phyloP scores from a whole-genome alignment of 345 rosid genomes.

The Passiflora organensis region DNA sequence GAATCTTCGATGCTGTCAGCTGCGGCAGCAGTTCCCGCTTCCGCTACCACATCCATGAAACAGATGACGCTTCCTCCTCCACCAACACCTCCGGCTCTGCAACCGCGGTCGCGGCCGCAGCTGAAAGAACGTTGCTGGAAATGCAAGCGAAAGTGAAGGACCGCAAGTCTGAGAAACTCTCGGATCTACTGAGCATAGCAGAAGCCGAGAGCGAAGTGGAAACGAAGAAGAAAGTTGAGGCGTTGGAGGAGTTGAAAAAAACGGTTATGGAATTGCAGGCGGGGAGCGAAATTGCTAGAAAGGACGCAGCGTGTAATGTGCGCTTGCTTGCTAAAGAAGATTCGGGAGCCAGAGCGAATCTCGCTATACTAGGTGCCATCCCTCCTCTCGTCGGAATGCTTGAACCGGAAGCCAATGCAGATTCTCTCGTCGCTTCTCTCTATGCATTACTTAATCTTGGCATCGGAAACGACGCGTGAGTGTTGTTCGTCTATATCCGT shows the following conservation, averaged over 20 bases:
- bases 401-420: slow-evolving; percentile 36
- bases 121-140: background rate
- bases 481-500: background rate
- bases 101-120: background rate
- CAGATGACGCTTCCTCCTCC: background rate
- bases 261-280: slow-evolving; percentile 61
- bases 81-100: slow-evolving; percentile 17
- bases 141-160: slow-evolving; percentile 1
- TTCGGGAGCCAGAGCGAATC: slow-evolving; percentile 55
- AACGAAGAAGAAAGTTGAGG: slow-evolving; percentile 66
- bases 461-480: slow-evolving; percentile 85
- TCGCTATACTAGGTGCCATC: slow-evolving; percentile 89
- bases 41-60: slow-evolving; percentile 34
- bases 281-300: slow-evolving; percentile 29
- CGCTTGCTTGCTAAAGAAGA: slow-evolving; percentile 76
- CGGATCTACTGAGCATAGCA: slow-evolving; percentile 70
- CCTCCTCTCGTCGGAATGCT: slow-evolving; percentile 92
- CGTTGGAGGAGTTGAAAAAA: slow-evolving; percentile 54
- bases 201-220: slow-evolving; percentile 64
- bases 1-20: slow-evolving; percentile 60
- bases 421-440: slow-evolving; percentile 64
- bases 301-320: slow-evolving; percentile 53
- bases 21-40: slow-evolving; percentile 71
- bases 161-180: slow-evolving; percentile 70
- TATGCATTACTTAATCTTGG: slow-evolving; percentile 91